phyloP scores from a whole-genome alignment of 495 filamentous ascomycete species.

The Talaromyces borbonicus region DNA sequence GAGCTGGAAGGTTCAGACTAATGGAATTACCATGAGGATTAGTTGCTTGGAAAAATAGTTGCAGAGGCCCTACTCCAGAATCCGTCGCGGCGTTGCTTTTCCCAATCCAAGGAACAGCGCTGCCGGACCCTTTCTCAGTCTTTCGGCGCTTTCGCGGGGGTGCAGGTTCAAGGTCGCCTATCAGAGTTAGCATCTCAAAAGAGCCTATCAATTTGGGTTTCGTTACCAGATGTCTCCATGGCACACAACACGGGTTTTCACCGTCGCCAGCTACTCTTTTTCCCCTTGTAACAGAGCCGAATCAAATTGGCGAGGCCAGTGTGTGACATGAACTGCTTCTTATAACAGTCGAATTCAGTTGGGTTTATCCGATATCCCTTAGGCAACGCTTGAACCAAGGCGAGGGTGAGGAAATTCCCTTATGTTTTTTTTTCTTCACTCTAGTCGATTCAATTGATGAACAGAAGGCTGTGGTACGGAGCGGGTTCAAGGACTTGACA shows the following conservation, averaged over 20 bases:
- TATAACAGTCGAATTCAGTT: background rate
- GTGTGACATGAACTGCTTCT: too few relatives aligned
- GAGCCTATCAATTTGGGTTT: background rate
- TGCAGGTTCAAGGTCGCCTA: background rate
- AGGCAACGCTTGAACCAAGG: background rate
- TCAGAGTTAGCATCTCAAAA: background rate
- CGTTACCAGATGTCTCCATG: slow-evolving; percentile 3
- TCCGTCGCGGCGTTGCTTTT: background rate
- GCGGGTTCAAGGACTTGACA: too few relatives aligned
- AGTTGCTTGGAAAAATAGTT: background rate
- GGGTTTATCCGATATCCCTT: background rate
- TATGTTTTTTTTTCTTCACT: background rate
- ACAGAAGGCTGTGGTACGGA: background rate
- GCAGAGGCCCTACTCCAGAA: slow-evolving; percentile 1
- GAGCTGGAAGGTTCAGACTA: background rate
- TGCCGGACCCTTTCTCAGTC: background rate
- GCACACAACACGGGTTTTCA: background rate
- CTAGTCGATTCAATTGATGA: background rate
- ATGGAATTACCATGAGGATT: slow-evolving; percentile 1
- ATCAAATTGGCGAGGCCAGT: background rate
- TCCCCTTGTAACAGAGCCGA: background rate
- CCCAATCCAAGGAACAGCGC: background rate
- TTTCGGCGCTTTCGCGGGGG: slow-evolving; percentile 4
- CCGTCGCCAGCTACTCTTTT: background rate
- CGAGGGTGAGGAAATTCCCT: background rate